These are phyloP conservation scores for Teunomyces stri DNA, from an alignment of 805 yeast species.

Conservation along the genomic window DNA sequence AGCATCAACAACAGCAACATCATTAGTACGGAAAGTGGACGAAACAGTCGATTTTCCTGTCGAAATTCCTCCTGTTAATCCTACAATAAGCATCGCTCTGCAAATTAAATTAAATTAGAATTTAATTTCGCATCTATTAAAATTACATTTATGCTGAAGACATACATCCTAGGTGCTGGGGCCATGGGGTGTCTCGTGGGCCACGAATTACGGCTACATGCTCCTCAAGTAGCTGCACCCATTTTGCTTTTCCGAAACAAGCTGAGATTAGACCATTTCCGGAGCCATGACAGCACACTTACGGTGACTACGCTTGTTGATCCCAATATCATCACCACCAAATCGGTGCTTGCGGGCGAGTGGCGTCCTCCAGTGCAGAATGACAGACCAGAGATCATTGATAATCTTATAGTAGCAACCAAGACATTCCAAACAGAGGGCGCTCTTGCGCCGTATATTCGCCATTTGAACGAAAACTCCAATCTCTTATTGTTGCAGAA, in stretches of 20 bases:
- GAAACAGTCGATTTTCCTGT: slow-evolving; percentile 96
- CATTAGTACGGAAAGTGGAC: slow-evolving; percentile 44
- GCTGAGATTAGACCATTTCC: slow-evolving; percentile 40
- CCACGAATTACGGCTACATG: slow-evolving; percentile 38
- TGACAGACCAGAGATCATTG: slow-evolving; percentile 28
- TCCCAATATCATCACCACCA: slow-evolving; percentile 14
- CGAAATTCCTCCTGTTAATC: slow-evolving; percentile 97
- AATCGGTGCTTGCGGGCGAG: slow-evolving; percentile 22
- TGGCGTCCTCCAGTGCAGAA: slow-evolving; percentile 16
- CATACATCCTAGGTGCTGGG: slow-evolving; percentile 52
- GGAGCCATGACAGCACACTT: slow-evolving; percentile 34
- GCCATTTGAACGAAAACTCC: slow-evolving; percentile 47
- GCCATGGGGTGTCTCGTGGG: slow-evolving; percentile 52
- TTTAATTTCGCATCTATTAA: slow-evolving; percentile 31
- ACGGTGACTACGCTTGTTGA: slow-evolving; percentile 23
- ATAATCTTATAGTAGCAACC: slow-evolving; percentile 69
- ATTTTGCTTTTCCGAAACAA: slow-evolving; percentile 34
- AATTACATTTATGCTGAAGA: slow-evolving; percentile 20
- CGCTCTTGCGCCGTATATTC: slow-evolving; percentile 58
- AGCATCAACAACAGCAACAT: slow-evolving; percentile 75
- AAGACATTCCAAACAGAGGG: slow-evolving; percentile 71
- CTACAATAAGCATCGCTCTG: slow-evolving; percentile 72
- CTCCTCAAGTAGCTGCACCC: slow-evolving; percentile 41
- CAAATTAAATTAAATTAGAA: neutral
- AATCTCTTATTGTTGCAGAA: slow-evolving; percentile 75